These are phyloP conservation scores for Rhizopus stolonifer DNA, from an alignment of 371 early-diverging fungal species.

Conservation along the genomic window DNA sequence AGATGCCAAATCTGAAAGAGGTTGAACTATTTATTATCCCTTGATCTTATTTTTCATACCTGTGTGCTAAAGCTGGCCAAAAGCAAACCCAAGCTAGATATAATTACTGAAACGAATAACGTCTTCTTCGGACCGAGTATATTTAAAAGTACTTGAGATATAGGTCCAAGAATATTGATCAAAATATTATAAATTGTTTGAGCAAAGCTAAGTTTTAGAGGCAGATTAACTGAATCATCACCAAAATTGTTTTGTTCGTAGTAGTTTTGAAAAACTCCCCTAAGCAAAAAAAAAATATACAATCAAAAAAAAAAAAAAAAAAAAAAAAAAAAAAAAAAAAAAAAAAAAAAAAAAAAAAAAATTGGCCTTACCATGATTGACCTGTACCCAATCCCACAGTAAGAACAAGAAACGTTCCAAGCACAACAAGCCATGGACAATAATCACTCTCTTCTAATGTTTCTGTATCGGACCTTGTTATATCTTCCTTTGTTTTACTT, in stretches of 20 bases:
- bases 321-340: too few relatives aligned
- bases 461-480: background rate
- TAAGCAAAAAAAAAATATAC: too few relatives aligned
- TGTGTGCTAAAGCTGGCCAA: slow-evolving; percentile 34
- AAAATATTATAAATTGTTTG: slow-evolving; percentile 33
- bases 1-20: slow-evolving; percentile 37
- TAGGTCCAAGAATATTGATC: slow-evolving; percentile 28
- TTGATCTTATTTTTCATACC: background rate
- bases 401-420: slow-evolving; percentile 54
- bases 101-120: slow-evolving; percentile 20
- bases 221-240: slow-evolving; percentile 1
- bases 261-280: slow-evolving; percentile 29
- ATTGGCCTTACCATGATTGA: slow-evolving; percentile 30
- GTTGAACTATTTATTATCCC: background rate
- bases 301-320: background rate
- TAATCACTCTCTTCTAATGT: slow-evolving; percentile 30
- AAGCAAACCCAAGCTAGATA: slow-evolving; percentile 26
- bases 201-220: slow-evolving; percentile 32
- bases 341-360: background rate
- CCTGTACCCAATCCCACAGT: slow-evolving; percentile 52
- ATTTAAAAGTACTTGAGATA: slow-evolving; percentile 27
- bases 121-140: slow-evolving; percentile 23
- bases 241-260: slow-evolving; percentile 14
- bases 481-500: background rate
- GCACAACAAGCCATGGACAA: slow-evolving; percentile 62